Base-by-base conservation (phyloP, 768 basidiomycete species). In the Mycena kentingensis region DNA sequence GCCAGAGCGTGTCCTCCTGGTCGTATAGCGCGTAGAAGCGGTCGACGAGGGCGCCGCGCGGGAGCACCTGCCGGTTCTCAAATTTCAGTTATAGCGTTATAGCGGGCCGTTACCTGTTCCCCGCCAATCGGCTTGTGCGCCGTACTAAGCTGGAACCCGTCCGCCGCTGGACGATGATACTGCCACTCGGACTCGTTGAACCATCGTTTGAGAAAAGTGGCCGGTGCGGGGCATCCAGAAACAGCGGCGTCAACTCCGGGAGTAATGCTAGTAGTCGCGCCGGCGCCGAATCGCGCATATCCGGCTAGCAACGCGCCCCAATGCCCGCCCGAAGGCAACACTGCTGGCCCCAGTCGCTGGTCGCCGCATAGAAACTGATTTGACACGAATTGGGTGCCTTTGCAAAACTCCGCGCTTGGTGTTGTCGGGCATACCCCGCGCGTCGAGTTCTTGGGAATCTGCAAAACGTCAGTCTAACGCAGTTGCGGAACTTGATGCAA, bases 121-220 rank as follows among this genome's bases (percentile, higher is more conserved):
- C 29, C 50, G 1, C 32, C 35, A 43, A 60, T 60, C 34, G 58
- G 54, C 18, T 38, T 29, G 22, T 44, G 37, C 6, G 45, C 29
- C n/a, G 47, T 49, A 22, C 46, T 46, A 16, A 60, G 58, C 47
- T 55, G 58, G 34, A 55, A 60, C 13, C 58, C 54, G 24, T 52
- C 41, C 5, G 47, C 25, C 0, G 53, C 39, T 3, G 53, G 47
- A 15, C 13, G 16, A 22, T 36, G 2, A 21, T 53, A 49, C 3
- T 27, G 11, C 18, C 32, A 19, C 12, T 15, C 19, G 16, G 55
- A 21, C 38, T 25, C 21, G 56, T 44, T 35, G 42, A 25, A 43
- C 56, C 52, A 57, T 46, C 41, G 43, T 49, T 29, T 19, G 15
- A 53, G 56, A 16, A 57, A 57, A 31, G 32, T 43, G 21, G 12